Conservation (phyloP, 768 basidiomycete genomes). For the Leccinum disarticulatum region DNA sequence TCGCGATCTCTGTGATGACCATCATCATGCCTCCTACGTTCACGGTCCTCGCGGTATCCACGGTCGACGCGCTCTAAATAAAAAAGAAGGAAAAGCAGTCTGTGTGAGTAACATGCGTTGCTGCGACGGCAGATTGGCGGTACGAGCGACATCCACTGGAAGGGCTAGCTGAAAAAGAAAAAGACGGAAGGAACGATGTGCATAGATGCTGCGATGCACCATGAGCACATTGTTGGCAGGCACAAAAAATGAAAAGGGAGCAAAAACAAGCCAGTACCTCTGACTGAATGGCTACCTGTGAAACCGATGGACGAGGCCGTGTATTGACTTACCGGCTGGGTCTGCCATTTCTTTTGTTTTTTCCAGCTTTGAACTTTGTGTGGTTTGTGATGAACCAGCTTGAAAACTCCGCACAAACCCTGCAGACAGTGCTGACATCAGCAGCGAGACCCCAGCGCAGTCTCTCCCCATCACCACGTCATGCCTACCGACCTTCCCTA, state of each 20-base stretch:
- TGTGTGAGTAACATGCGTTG: constrained; percentile 52
- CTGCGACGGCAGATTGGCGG: constrained; percentile 44
- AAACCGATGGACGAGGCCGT: constrained; percentile 21
- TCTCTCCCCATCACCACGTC: constrained; percentile 15
- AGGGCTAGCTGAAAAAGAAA: constrained; percentile 59
- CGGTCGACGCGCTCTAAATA: constrained; percentile 47
- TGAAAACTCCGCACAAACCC: constrained; percentile 18
- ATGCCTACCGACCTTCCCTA: constrained; percentile 89
- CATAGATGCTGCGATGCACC: constrained; percentile 48
- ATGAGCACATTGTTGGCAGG: constrained; percentile 57
- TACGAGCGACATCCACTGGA: constrained; percentile 40
- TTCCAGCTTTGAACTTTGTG: constrained; percentile 12
- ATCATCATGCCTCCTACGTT: constrained; percentile 63
- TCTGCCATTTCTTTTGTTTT: constrained; percentile 43
- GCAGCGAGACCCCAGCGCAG: constrained; percentile 24
- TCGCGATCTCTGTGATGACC: constrained; percentile 55
- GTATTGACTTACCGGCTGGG: constrained; percentile 51
- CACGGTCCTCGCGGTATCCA: constrained; percentile 63
- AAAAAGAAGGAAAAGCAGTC: constrained; percentile 44
- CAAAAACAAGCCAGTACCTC: constrained; percentile 35
- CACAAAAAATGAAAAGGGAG: constrained; percentile 35
- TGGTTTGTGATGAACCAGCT: constrained; percentile 24
- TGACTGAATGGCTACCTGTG: constrained; percentile 27
- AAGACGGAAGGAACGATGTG: constrained; percentile 45
- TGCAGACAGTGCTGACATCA: constrained; percentile 26